A percentile compares a stretch with the other conserved stretches of the same genome.
phyloP scores from a whole-genome alignment of 164 flowering plant species.

The Annona cherimola region DNA sequence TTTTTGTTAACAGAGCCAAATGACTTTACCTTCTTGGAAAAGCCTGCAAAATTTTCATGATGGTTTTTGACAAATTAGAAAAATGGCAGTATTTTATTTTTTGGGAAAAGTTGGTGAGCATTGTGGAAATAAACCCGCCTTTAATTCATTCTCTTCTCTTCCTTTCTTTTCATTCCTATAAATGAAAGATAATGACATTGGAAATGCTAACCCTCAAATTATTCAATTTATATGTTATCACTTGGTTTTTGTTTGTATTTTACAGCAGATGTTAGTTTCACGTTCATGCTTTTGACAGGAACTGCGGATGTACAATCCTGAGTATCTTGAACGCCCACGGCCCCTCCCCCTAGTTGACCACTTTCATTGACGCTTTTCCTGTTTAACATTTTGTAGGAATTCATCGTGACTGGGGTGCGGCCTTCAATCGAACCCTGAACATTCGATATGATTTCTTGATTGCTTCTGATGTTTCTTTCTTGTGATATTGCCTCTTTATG shows the following conservation, averaged over 20 bases:
- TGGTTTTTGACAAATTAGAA: too few species aligned
- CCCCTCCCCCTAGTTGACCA: neutral
- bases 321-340: conserved; percentile 75
- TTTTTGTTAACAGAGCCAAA: too few species aligned
- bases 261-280: neutral
- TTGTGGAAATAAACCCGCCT: too few species aligned
- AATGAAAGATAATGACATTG: too few species aligned
- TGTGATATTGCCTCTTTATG: neutral
- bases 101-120: too few species aligned
- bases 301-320: conserved; percentile 94
- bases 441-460: neutral
- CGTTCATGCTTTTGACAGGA: conserved; percentile 44
- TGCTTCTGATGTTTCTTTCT: neutral
- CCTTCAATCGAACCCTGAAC: neutral
- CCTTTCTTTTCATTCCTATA: too few species aligned
- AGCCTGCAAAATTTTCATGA: too few species aligned
- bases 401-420: neutral
- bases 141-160: too few species aligned
- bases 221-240: neutral
- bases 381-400: conserved; percentile 1
- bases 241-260: neutral
- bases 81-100: too few species aligned
- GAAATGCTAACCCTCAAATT: too few species aligned
- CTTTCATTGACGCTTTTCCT: neutral
- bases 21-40: too few species aligned